phyloP scores from a whole-genome alignment of 176 grass and related monocot genomes.

The Pharus latifolius region DNA sequence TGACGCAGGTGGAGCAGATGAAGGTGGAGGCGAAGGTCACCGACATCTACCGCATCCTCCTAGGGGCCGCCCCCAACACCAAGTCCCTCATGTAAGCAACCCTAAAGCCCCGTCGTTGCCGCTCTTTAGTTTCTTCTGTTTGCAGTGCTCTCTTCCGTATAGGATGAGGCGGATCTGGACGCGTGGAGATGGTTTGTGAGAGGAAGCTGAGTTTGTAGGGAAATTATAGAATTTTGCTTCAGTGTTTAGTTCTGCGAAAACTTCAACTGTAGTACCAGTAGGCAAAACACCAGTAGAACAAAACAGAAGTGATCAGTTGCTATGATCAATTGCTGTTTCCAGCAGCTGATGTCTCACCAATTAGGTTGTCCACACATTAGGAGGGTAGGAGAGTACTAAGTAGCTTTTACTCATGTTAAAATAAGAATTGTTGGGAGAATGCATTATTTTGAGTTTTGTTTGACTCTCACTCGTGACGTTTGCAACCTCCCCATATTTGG shows the following conservation, averaged over 20 bases:
- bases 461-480: background rate
- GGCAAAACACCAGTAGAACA: background rate
- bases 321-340: too few species aligned
- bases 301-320: too few species aligned
- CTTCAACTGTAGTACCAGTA: background rate
- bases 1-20: constrained; percentile 76
- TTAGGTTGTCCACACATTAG: too few species aligned
- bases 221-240: background rate
- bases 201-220: background rate
- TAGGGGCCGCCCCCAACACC: constrained; percentile 28
- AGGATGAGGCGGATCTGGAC: background rate
- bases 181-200: background rate
- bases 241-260: background rate
- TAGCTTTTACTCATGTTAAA: too few species aligned
- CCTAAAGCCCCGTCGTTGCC: background rate
- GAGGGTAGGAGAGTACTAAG: too few species aligned
- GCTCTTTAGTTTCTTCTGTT: background rate
- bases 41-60: constrained; percentile 63
- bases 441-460: too few species aligned
- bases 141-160: background rate
- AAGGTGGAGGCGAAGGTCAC: constrained; percentile 54
- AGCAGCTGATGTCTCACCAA: too few species aligned
- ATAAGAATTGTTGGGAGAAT: too few species aligned
- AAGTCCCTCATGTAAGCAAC: constrained; percentile 49
- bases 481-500: background rate